Conservation (phyloP, 164 flowering plant genomes). For the Vitis rupestris region DNA sequence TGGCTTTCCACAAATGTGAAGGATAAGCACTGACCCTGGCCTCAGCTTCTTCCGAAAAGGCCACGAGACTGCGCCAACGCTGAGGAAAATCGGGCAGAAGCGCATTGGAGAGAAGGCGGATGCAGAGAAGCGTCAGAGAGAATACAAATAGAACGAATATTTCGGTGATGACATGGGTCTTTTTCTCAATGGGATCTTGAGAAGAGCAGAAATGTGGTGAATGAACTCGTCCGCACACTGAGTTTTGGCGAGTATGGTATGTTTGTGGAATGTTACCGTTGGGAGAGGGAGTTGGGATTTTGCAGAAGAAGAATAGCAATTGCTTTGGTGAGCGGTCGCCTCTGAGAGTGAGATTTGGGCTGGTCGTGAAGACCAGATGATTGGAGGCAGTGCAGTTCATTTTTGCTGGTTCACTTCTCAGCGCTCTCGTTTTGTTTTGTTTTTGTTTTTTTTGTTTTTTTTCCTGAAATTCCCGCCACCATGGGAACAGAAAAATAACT, state of each 20-base stretch:
- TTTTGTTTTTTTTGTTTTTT: no score
- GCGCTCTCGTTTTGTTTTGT: no score
- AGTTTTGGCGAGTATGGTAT: background rate
- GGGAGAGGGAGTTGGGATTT: background rate
- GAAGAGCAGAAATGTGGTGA: slow-evolving; percentile 3
- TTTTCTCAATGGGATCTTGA: background rate
- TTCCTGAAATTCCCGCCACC: no score
- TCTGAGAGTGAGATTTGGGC: no score
- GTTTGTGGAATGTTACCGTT: background rate
- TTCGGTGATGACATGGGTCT: slow-evolving; percentile 5
- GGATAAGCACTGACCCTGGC: slow-evolving; percentile 21
- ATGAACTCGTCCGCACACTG: background rate
- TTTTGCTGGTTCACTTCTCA: no score
- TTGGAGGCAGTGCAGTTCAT: no score
- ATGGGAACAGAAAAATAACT: no score
- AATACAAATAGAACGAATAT: slow-evolving; percentile 18
- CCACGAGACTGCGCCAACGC: slow-evolving; percentile 35
- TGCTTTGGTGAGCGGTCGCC: no score
- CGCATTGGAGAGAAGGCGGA: slow-evolving; percentile 24
- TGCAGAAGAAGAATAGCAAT: no score
- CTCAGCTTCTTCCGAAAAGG: slow-evolving; percentile 29
- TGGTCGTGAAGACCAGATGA: no score
- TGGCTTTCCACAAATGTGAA: slow-evolving; percentile 34
- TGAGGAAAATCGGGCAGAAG: slow-evolving; percentile 34
- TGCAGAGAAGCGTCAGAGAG: slow-evolving; percentile 18